These are phyloP conservation scores for Saussurea involucrata DNA, from an alignment of 129 eudicot genomes.

Conservation along the genomic window DNA sequence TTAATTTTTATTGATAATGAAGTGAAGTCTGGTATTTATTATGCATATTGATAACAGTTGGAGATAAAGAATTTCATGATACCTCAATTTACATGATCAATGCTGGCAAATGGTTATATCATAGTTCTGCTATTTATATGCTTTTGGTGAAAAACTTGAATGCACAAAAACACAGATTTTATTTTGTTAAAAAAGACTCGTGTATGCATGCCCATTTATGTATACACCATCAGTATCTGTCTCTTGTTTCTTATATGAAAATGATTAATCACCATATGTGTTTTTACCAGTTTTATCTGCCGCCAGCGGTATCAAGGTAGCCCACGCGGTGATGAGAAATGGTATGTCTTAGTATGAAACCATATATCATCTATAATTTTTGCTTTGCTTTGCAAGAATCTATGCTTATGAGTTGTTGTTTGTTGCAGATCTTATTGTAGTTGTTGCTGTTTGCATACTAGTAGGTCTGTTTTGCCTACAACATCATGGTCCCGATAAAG, in stretches of 20 bases:
- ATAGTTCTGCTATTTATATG: not conserved
- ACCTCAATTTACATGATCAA: not conserved
- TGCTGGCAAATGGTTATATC: not conserved
- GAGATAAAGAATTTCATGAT: not conserved
- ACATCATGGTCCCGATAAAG: conserved; percentile 79
- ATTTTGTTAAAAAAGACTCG: not conserved
- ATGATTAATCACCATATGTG: conserved; percentile 5
- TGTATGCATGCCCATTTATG: not conserved
- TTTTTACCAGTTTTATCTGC: conserved; percentile 73
- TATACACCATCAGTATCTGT: not conserved
- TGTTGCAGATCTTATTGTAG: conserved; percentile 64
- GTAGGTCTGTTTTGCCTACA: conserved; percentile 69
- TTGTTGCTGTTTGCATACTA: conserved; percentile 66
- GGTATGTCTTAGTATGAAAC: conserved; percentile 37
- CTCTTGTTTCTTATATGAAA: not conserved
- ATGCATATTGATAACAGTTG: not conserved
- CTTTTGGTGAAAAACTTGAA: not conserved
- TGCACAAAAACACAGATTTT: not conserved
- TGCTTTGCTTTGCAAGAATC: not conserved
- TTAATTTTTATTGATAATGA: not conserved
- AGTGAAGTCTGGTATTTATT: not conserved
- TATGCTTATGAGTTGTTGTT: conserved; percentile 15
- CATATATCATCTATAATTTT: not conserved
- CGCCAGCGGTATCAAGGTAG: conserved; percentile 77
- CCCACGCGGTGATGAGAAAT: conserved; percentile 67